phyloP scores from a whole-genome alignment of 495 filamentous ascomycete species.

The Filosporella fistucella region DNA sequence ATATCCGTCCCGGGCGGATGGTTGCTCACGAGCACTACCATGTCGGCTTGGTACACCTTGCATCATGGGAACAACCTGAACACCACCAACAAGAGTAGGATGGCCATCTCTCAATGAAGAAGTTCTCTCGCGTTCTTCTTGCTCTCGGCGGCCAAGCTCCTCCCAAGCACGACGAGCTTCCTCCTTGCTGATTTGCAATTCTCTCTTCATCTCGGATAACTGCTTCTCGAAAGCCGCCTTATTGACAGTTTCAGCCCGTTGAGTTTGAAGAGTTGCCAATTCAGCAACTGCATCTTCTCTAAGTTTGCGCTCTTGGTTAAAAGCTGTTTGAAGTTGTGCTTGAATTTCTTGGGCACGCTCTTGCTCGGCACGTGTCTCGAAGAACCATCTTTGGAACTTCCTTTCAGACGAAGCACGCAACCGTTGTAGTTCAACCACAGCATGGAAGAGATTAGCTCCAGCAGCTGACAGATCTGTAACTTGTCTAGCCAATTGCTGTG shows the following conservation, averaged over 20 bases:
- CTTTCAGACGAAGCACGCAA: conserved; percentile 91
- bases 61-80: conserved; percentile 95
- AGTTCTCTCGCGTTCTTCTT: conserved; percentile 92
- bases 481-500: conserved; percentile 83
- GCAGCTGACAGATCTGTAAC: conserved; percentile 94
- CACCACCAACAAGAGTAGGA: conserved; percentile 83
- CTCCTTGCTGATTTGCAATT: conserved; percentile 91
- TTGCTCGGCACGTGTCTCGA: conserved; percentile 84
- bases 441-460: conserved; percentile 95
- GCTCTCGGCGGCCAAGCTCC: conserved; percentile 88
- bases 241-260: no score
- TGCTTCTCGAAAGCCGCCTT: conserved; percentile 62
- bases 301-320: conserved; percentile 68
- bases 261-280: conserved; percentile 58
- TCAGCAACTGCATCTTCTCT: conserved; percentile 60
- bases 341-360: conserved; percentile 83
- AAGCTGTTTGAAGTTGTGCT: conserved; percentile 66
- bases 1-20: conserved; percentile 44
- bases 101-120: conserved; percentile 79
- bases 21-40: conserved; percentile 34
- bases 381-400: conserved; percentile 99
- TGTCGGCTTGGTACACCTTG: conserved; percentile 67
- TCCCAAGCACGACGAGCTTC: conserved; percentile 97
- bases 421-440: conserved; percentile 94
- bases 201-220: conserved; percentile 79